Base-by-base conservation (phyloP, 768 basidiomycete species). In the Punctularia strigosozonata region DNA sequence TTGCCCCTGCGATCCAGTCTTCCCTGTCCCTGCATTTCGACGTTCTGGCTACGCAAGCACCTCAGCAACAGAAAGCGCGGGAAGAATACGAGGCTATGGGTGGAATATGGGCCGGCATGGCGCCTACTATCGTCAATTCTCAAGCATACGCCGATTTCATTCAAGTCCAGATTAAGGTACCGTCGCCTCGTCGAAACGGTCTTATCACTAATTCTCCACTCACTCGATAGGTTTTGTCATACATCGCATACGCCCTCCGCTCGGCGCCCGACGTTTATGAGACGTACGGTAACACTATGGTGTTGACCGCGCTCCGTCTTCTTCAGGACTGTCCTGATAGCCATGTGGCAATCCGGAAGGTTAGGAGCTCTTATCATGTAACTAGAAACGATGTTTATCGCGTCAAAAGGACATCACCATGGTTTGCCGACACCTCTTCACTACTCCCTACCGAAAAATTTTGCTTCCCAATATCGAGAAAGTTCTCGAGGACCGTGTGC, bases 301-400 rank as follows among this genome's bases (percentile, higher is more conserved):
- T 91, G 23, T 63, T 84, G 37, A 75, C 78, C 17, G 79, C 84
- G 21, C 61, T 98, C 24, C 73, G 95, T n/a, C 65, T 98, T 23
- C 66, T 98, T 35, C 86, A 95, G 53, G 92, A 98, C 55, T 91
- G 91, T 53, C 92, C 95, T 26, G 69, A 82, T 0, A 87, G 84
- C 51, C 81, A 81, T 6, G 81, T 89, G 12, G 65, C 75, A 6
- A 70, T 88, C 15, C 69, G 94, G 60, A 89, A 83, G 70, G 90
- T 87, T 25, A 24, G 56, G 12, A 8, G 8, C 10, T 34, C 33
- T 10, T 34, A n/a, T 8, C 33, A 13, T 34, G 33, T 10, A 19
- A 19, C 33, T 8, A 19, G 18, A 34, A 40, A 28, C 17, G n/a
- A n/a, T 36, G 15, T 6, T 34, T 25, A 31, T 40, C 13, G 21